A percentile compares a stretch with the other conserved stretches of the same genome.
Conservation (phyloP, 352 stramenopile genomes). For the Globisporangium radiosum region DNA sequence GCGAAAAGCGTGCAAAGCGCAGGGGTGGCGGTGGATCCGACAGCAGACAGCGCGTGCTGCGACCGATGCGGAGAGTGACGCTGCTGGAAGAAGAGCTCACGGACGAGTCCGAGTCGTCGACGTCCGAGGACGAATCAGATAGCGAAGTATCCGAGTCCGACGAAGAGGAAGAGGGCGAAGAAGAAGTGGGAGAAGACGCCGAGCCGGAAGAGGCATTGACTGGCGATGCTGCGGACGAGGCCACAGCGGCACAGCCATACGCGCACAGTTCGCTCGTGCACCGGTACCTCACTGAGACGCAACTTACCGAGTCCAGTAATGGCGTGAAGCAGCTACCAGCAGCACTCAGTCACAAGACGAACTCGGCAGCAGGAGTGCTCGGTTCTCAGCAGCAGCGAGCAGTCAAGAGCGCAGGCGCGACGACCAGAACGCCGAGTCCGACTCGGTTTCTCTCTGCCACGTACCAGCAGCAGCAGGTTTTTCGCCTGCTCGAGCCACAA, state of each 20-base stretch:
- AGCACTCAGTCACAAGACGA: conserved; percentile 3
- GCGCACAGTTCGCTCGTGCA: conserved; percentile 9
- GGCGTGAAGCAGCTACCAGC: neutral
- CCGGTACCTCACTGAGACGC: conserved; percentile 12
- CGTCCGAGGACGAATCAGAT: conserved; percentile 15
- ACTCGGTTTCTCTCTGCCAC: neutral
- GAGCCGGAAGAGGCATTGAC: neutral
- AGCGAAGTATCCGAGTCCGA: conserved; percentile 12
- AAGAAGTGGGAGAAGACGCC: conserved; percentile 1
- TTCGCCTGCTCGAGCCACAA: conserved; percentile 6
- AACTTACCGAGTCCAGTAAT: neutral
- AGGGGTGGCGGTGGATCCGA: neutral
- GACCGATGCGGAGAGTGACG: conserved; percentile 35
- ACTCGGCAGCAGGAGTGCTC: conserved; percentile 3
- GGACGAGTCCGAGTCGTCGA: conserved; percentile 19
- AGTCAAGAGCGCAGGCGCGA: neutral
- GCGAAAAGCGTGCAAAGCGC: conserved; percentile 10
- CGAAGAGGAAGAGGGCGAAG: conserved; percentile 16
- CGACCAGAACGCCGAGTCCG: neutral
- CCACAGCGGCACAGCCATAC: neutral
- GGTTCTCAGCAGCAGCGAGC: neutral
- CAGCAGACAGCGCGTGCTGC: conserved; percentile 25
- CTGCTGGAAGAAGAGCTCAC: conserved; percentile 41
- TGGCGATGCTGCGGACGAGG: neutral
- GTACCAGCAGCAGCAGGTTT: conserved; percentile 15